Conservation (phyloP, 2,329 filamentous ascomycete genomes). For the Talaromyces funiculosus region DNA sequence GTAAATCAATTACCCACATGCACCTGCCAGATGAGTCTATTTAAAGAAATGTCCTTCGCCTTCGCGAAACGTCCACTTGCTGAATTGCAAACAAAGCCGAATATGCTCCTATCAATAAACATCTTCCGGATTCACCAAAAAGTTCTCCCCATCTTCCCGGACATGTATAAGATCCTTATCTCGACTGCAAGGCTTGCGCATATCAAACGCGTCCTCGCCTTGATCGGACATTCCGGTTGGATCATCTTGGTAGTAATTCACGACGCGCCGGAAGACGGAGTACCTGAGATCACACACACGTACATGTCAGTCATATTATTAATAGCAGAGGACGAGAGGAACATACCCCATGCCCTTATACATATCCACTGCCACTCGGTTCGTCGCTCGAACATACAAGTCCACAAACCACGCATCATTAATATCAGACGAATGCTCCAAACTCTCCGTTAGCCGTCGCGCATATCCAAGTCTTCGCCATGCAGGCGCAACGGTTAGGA, state of each 20-base stretch:
- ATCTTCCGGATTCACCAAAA: conserved; percentile 73
- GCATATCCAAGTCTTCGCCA: conserved; percentile 83
- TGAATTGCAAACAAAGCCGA: neutral
- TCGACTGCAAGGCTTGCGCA: conserved; percentile 84
- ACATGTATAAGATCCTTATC: conserved; percentile 72
- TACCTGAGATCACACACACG: conserved; percentile 43
- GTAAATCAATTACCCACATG: neutral
- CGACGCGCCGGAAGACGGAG: conserved; percentile 79
- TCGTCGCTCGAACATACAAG: conserved; percentile 84
- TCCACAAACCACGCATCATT: conserved; percentile 93
- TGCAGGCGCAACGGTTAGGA: conserved; percentile 82
- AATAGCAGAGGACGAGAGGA: neutral
- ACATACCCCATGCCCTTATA: conserved; percentile 79
- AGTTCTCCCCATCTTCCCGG: conserved; percentile 71
- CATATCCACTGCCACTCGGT: conserved; percentile 77
- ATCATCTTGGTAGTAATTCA: conserved; percentile 90
- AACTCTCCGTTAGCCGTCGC: conserved; percentile 69
- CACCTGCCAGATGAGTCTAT: neutral
- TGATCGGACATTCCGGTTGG: conserved; percentile 52
- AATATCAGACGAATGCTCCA: conserved; percentile 76
- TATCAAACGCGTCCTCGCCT: conserved; percentile 89
- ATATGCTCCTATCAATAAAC: conserved; percentile 50
- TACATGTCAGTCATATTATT: neutral
- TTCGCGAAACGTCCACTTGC: neutral
- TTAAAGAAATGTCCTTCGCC: neutral